Base-by-base conservation (phyloP, 805 yeast species). In the Wickerhamiella qilinensis region DNA sequence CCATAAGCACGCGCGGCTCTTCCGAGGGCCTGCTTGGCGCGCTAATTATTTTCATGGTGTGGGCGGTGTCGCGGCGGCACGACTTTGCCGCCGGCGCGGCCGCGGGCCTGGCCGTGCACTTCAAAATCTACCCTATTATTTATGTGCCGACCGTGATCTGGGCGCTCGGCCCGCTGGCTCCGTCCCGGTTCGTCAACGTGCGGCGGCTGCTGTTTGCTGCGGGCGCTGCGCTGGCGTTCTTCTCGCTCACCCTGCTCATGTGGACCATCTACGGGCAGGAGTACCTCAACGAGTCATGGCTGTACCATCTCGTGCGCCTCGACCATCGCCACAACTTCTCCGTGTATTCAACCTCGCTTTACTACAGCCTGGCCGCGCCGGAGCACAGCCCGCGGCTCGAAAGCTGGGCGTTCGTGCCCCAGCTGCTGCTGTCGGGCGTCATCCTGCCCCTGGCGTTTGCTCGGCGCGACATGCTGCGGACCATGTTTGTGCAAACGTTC, bases 291-390 rank as follows among this genome's bases (percentile, higher is more conserved):
- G 81, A 88, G 48, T 69, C 95, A 0, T 85, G 82, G 53, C 52
- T 84, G 3, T 86, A 88, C 54, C 98, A 88, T 56, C 60, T 88
- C 31, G 64, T 71, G 7, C 65, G 98, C 43, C 58, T 83, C 3
- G 98, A 91, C 56, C 98, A 91, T 57, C 71, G 98, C 35, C 98
- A 91, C 59, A 91, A 91, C 58, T 91, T 91, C 54, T 82, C 94
- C 3, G 64, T 86, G 2, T 91, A 86, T 69, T 81, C 86, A 55
- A 62, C 83, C 11, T 62, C 77, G 18, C 61, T 91, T 30, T 63
- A 63, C 45, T 55, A 57, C 46, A 36, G 38, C 24, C 33, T 37
- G 9, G 54, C 57, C 12, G 47, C 53, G 8, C 57, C 56, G n/a
- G 20, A 19, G n/a, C 20, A 30, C n/a, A 12, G 17, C 14, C 16